Evolutionary conservation across 192 early-diverging fungal genomes (phyloP), one percentile per base, ranked within the genome.

Genomic region (Mortierella antarctica): DNA sequence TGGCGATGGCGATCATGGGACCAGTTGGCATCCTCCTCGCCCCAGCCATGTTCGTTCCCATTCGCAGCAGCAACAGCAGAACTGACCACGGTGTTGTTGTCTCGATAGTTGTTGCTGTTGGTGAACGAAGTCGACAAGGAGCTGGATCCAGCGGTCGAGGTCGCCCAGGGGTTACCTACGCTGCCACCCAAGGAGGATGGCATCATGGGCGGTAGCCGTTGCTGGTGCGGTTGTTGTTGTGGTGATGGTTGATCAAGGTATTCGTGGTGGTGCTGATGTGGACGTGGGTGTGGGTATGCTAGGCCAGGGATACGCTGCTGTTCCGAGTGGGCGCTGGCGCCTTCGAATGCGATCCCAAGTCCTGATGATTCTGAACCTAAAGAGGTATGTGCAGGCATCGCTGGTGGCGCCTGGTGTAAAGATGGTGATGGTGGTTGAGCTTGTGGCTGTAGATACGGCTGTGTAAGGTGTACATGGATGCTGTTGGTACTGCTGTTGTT

Each of bases 341-440:
- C 17, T 68, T 65, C 70, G 41, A 80, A 46, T 7, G 40, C 58
- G n/a, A 72, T 80, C 17, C 70, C 77, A 41, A 80, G 77, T 7
- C 77, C 70, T 5, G 67, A 20, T 7, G 23, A 57, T 62, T 62
- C 54, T 52, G 77, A 80, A 80, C 77, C 77, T 80, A 80, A 63
- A 68, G 65, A 80, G 77, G 77, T 80, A 80, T 71, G 70, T 40
- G 65, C 77, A 80, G 68, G 52, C 62, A 62, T 52, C 65, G 65
- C 63, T 14, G 60, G 41, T 18, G 74, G 39, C 61, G 61, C 39
- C 42, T 76, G 74, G 41, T 69, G 74, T 66, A 55, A 64, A 31
- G 69, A 15, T 6, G 10, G 60, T 63, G 21, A 59, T 23, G 63
- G 61, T 57, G 21, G 56, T 60, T 54, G 53, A 51, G 40, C n/a